Evolutionary conservation across 345 rosid species (phyloP).

Genomic region (Sonneratia alba): DNA sequence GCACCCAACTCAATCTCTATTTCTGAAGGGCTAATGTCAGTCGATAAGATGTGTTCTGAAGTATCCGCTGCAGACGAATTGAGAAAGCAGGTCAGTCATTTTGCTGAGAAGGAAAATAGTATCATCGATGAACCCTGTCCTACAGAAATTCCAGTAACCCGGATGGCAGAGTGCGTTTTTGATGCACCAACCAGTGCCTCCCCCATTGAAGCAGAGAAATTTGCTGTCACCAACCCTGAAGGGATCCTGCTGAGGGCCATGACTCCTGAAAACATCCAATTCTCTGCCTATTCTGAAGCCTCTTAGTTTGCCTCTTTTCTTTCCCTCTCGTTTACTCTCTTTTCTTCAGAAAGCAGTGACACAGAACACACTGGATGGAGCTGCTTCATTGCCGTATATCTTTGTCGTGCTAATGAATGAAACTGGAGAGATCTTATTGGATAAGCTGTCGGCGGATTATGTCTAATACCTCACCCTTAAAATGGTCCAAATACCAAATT

Average conservation of each 20-base stretch:
- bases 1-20: background rate
- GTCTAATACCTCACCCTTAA: no score
- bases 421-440: background rate
- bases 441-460: background rate
- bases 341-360: no score
- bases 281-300: background rate
- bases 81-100: background rate
- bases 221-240: background rate
- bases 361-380: no score
- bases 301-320: background rate
- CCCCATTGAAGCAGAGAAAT: constrained; percentile 6
- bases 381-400: no score
- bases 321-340: no score
- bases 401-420: background rate
- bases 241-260: background rate
- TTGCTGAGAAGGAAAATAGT: background rate
- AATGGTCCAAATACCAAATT: no score
- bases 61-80: background rate
- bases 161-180: background rate
- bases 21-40: background rate
- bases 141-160: background rate
- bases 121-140: background rate
- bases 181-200: background rate
- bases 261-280: background rate
- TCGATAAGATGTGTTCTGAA: background rate